Percentiles rank a stretch among this genome's conserved stretches.
These are phyloP conservation scores for Tulasnella sp. DNA, from an alignment of 768 basidiomycete species.

Conservation along the genomic window DNA sequence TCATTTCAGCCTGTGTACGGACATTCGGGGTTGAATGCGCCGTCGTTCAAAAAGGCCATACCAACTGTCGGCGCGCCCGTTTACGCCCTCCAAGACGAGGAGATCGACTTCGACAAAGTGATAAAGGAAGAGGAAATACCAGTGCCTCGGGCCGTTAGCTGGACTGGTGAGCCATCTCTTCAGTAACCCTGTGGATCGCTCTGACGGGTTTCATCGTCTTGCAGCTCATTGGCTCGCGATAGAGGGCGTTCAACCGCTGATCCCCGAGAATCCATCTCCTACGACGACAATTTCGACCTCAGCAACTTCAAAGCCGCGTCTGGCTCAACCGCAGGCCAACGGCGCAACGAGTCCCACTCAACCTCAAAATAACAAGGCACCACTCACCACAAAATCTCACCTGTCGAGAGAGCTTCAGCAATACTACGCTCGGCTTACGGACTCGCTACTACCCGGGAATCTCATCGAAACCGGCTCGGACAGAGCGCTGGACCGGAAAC, in stretches of 20 bases:
- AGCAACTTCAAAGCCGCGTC: neutral
- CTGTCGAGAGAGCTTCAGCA: conserved; percentile 89
- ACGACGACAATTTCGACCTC: neutral
- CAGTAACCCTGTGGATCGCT: neutral
- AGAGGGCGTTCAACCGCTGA: conserved; percentile 94
- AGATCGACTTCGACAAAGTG: conserved; percentile 90
- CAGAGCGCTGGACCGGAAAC: conserved; percentile 37
- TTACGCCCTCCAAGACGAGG: conserved; percentile 93
- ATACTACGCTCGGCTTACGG: conserved; percentile 85
- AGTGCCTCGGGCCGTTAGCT: conserved; percentile 67
- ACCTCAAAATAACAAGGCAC: conserved; percentile 11
- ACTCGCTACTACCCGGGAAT: conserved; percentile 53
- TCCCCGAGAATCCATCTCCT: conserved; percentile 83
- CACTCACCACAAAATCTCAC: conserved; percentile 13
- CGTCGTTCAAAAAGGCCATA: conserved; percentile 41
- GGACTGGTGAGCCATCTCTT: conserved; percentile 35
- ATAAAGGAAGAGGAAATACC: conserved; percentile 76
- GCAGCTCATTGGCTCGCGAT: conserved; percentile 95
- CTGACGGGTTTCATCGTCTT: neutral
- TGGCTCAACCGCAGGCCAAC: conserved; percentile 16
- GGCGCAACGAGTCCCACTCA: neutral
- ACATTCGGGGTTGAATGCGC: conserved; percentile 54
- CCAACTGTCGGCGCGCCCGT: conserved; percentile 44
- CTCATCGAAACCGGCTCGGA: conserved; percentile 27
- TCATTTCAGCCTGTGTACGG: conserved; percentile 61